Conservation (phyloP, 306 rosid species). For the Prunus armeniaca region DNA sequence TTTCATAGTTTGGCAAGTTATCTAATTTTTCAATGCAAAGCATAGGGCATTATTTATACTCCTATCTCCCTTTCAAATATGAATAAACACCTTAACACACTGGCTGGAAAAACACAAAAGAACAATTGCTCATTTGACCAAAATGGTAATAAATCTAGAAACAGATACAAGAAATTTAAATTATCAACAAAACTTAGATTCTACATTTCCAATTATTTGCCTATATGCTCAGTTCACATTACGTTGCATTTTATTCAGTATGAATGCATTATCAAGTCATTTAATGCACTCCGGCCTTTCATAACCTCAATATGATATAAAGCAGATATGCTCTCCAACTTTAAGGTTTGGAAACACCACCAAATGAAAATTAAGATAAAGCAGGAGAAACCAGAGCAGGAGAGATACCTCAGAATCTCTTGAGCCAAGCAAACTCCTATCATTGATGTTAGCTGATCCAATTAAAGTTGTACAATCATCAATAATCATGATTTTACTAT, state of each 20-base stretch:
- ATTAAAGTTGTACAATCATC: slow-evolving; percentile 79
- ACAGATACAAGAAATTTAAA: not conserved
- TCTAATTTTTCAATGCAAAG: not conserved
- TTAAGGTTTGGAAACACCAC: not conserved
- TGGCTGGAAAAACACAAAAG: not conserved
- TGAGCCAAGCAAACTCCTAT: slow-evolving; percentile 92
- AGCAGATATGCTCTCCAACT: not conserved
- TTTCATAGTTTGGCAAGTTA: not conserved
- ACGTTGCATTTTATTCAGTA: not conserved
- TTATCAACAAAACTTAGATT: not conserved
- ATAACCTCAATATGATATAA: not conserved
- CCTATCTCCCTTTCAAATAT: not conserved
- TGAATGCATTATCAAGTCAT: not conserved
- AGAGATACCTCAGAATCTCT: slow-evolving; percentile 93
- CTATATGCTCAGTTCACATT: not conserved
- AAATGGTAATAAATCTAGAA: not conserved
- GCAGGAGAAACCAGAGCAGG: slow-evolving; percentile 13
- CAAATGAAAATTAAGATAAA: not conserved
- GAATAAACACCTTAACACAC: not conserved
- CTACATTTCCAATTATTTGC: not conserved
- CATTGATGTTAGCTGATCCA: slow-evolving; percentile 98
- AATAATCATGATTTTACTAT: slow-evolving; percentile 90
- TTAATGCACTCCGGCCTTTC: not conserved
- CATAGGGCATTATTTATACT: not conserved
- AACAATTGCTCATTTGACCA: not conserved